phyloP scores from a whole-genome alignment of 140 eudicot genomes.

The Erigeron philadelphicus region DNA sequence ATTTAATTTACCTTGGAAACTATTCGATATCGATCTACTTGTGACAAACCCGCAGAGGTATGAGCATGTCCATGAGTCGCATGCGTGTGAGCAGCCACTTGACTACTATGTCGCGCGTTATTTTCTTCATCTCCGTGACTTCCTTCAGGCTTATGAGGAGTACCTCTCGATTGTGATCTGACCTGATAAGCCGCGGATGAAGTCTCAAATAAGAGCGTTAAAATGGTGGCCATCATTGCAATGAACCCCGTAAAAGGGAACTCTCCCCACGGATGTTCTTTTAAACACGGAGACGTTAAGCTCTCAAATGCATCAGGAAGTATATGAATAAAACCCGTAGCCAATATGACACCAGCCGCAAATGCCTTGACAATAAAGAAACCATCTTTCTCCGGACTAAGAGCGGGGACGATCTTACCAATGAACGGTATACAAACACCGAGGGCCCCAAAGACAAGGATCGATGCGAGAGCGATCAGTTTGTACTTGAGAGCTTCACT shows the following conservation, averaged over 20 bases:
- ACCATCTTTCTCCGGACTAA: conserved; percentile 30
- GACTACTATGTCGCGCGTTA: conserved; percentile 15
- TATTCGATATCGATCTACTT: conserved; percentile 42
- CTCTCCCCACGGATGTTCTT: conserved; percentile 27
- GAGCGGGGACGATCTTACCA: conserved; percentile 12
- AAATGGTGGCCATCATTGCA: conserved; percentile 33
- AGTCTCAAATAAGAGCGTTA: conserved; percentile 30
- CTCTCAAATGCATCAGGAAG: conserved; percentile 38
- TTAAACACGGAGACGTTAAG: conserved; percentile 34
- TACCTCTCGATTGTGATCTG: conserved; percentile 11
- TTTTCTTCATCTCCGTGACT: conserved; percentile 29
- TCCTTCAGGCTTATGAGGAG: background rate
- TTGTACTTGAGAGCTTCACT: conserved; percentile 28
- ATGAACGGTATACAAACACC: conserved; percentile 35
- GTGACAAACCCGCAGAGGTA: conserved; percentile 17
- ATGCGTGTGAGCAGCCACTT: conserved; percentile 48
- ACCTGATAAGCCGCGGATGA: conserved; percentile 19
- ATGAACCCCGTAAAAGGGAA: conserved; percentile 38
- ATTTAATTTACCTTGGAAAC: conserved; percentile 41
- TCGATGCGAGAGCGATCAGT: conserved; percentile 34
- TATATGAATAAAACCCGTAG: conserved; percentile 43
- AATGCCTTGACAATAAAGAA: conserved; percentile 39
- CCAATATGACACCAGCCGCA: conserved; percentile 42
- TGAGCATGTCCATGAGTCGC: conserved; percentile 57
- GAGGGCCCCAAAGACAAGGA: conserved; percentile 23